Percentiles rank a stretch among this genome's conserved stretches.
These are phyloP conservation scores for Tylopilus cervinicoccineus DNA, from an alignment of 768 basidiomycete species.

Conservation along the genomic window DNA sequence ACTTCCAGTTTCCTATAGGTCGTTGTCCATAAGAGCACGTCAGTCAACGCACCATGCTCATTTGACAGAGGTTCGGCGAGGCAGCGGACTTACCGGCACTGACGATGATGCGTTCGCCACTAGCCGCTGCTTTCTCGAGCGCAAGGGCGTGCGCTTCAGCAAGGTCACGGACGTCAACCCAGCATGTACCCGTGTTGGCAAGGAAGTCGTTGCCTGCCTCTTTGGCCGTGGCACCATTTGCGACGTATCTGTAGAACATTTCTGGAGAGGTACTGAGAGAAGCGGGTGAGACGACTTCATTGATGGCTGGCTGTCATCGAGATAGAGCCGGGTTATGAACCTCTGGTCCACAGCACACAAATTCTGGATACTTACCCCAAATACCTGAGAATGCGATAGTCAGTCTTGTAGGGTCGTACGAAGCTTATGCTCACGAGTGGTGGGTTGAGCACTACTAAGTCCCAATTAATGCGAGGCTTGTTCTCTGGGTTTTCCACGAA, in stretches of 20 bases:
- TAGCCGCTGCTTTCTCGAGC: conserved; percentile 47
- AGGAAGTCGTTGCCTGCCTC: conserved; percentile 24
- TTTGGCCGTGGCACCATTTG: conserved; percentile 17
- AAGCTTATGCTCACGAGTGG: conserved; percentile 28
- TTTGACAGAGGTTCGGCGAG: too few relatives aligned
- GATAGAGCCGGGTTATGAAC: neutral
- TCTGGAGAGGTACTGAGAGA: conserved; percentile 40
- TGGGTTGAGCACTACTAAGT: conserved; percentile 38
- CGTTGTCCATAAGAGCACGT: too few relatives aligned
- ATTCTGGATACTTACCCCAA: conserved; percentile 21
- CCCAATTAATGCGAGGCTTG: conserved; percentile 34
- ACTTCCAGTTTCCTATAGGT: conserved; percentile 26
- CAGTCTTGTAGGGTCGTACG: neutral
- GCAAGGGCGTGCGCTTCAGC: conserved; percentile 51
- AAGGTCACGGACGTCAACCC: conserved; percentile 54
- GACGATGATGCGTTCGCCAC: conserved; percentile 55
- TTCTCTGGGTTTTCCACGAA: conserved; percentile 31
- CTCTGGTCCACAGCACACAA: neutral
- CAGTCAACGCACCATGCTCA: too few relatives aligned
- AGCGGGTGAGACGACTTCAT: conserved; percentile 34
- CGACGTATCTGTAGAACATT: conserved; percentile 33
- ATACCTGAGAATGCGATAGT: conserved; percentile 16
- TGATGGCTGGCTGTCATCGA: conserved; percentile 37
- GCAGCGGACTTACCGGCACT: conserved; percentile 28
- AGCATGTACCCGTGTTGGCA: conserved; percentile 26